Evolutionary conservation across 257 asterid species (phyloP).

Genomic region (Parsonsia alboflavescens): DNA sequence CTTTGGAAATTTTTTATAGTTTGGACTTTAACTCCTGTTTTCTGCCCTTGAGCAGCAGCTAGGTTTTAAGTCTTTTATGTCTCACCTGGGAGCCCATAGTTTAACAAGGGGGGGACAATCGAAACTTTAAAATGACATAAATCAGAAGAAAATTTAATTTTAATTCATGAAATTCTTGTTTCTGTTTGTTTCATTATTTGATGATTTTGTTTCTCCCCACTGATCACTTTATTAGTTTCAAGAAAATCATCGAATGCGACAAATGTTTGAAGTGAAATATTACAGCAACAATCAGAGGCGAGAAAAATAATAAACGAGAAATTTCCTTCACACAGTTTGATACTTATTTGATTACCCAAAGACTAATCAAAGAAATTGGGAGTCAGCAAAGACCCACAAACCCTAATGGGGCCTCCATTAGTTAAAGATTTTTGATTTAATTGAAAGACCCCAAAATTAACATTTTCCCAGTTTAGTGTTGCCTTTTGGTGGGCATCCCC

Average conservation of each 20-base stretch:
- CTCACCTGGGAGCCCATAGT: neutral
- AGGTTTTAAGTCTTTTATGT: neutral
- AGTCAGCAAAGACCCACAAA: slow-evolving; percentile 18
- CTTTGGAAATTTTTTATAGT: too few relatives aligned
- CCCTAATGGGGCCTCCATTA: slow-evolving; percentile 16
- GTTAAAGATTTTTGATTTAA: slow-evolving; percentile 3
- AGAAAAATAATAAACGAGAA: neutral
- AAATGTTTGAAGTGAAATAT: neutral
- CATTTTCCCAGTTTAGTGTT: slow-evolving; percentile 12
- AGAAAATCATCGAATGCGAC: neutral
- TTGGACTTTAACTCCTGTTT: neutral
- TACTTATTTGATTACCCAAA: slow-evolving; percentile 1
- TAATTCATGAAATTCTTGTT: neutral
- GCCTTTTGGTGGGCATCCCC: slow-evolving; percentile 38
- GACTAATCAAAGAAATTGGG: slow-evolving; percentile 13
- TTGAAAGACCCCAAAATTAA: slow-evolving; percentile 14
- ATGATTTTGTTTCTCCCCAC: neutral
- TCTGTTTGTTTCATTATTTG: neutral
- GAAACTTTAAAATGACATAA: neutral
- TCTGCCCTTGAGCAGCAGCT: neutral
- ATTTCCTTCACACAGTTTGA: neutral
- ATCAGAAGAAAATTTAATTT: neutral
- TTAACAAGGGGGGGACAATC: neutral
- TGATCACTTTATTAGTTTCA: neutral
- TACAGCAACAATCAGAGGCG: neutral